Conservation (phyloP, 176 grass and related monocot genomes). For the Lolium perenne region DNA sequence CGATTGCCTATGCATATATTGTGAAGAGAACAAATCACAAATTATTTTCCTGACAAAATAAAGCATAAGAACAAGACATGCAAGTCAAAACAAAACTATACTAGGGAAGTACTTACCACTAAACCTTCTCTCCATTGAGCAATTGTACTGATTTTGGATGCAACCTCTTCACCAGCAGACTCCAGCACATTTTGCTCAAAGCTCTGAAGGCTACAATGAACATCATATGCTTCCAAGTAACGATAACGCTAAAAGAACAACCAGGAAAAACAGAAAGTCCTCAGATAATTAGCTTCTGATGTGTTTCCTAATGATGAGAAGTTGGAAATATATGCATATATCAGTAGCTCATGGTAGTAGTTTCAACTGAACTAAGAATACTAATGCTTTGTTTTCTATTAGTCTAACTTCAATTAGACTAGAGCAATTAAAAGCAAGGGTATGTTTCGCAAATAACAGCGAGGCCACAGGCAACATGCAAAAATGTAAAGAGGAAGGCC, state of each 20-base stretch:
- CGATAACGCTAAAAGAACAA: slow-evolving; percentile 67
- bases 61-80: slow-evolving; percentile 30
- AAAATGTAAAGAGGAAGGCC: background rate
- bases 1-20: background rate
- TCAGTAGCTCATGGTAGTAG: background rate
- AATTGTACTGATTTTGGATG: slow-evolving; percentile 64
- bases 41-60: slow-evolving; percentile 14
- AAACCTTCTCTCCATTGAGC: slow-evolving; percentile 82
- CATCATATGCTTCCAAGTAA: slow-evolving; percentile 85
- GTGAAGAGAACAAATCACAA: slow-evolving; percentile 28
- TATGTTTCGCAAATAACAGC: slow-evolving; percentile 3
- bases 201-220: slow-evolving; percentile 66
- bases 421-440: background rate
- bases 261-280: slow-evolving; percentile 19
- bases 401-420: background rate
- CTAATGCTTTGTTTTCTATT: background rate
- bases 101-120: slow-evolving; percentile 70
- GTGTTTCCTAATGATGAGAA: slow-evolving; percentile 9
- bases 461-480: slow-evolving; percentile 8
- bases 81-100: slow-evolving; percentile 21
- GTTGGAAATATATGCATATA: slow-evolving; percentile 21
- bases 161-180: slow-evolving; percentile 55
- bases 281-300: slow-evolving; percentile 21
- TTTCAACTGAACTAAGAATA: slow-evolving; percentile 8
- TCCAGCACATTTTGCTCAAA: slow-evolving; percentile 66